Base-by-base conservation (phyloP, 192 early-diverging fungal genomes). In the Umbelopsis sp. region DNA sequence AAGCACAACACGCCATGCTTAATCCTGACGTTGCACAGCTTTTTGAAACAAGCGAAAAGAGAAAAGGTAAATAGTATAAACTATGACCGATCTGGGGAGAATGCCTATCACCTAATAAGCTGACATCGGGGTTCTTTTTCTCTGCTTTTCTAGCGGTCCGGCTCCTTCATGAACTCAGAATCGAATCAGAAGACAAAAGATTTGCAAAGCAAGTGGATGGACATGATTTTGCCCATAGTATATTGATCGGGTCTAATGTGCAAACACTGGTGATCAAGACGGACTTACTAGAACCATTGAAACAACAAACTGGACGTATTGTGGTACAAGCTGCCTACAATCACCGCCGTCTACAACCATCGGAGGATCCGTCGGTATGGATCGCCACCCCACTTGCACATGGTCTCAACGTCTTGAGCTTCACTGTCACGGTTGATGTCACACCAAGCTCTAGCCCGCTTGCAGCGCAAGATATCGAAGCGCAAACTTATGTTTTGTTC, bases 191-290 rank as follows among this genome's bases (percentile, higher is more conserved):
- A 7, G 33, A 65, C 23, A 16, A 58, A 4, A 23, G n/a, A 12
- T 69, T 74, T 23, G 13, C 1, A 3, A 46, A 68, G 45, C 30
- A 51, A 15, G 33, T 74, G 3, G 52, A 30, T 1, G 72, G 72
- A 1, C 53, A 74, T 10, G 68, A 64, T 13, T 46, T 74, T 21
- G 72, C 53, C 8, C 72, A 74, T 30, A 74, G 72, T 47, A 51
- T 74, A 9, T 69, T 35, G 8, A 46, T 74, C 4, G 67, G 67
- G 0, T 55, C 67, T 18, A 46, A 69, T 30, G 49, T 74, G 7
- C 55, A 74, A 2, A 68, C 52, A 21, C 37, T 74, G 27, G 35
- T 41, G 3, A 74, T 74, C 23, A 21, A 47, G 46, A 53, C 67
- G 5, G 55, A 69, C 21, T n/a, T 74, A 0, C 67, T 67, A 9